Conservation (phyloP, 179 eudicot species). For the Drosera spatulata region DNA sequence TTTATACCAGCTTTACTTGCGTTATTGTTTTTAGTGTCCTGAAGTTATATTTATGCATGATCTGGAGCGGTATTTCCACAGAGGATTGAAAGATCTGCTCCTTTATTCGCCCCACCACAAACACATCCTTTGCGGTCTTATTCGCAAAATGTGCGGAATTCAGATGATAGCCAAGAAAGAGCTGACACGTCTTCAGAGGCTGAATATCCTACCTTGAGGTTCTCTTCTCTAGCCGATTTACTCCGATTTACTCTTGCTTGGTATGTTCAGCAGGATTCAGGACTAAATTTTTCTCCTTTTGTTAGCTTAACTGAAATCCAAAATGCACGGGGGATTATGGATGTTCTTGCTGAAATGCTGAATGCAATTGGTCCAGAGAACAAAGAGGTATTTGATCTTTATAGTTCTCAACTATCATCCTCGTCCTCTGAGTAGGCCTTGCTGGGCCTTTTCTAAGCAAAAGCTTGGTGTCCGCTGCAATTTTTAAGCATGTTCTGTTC, state of each 20-base stretch:
- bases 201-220: constrained; percentile 89
- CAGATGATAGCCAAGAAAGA: constrained; percentile 36
- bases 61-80: constrained; percentile 93
- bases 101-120: constrained; percentile 89
- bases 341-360: constrained; percentile 92
- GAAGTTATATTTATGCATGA: constrained; percentile 8
- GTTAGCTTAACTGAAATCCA: constrained; percentile 81
- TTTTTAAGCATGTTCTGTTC: too few relatives aligned
- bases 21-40: neutral
- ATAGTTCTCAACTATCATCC: neutral
- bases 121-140: constrained; percentile 75
- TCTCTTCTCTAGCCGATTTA: neutral
- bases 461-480: too few relatives aligned
- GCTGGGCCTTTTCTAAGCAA: too few relatives aligned
- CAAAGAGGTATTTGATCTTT: constrained; percentile 58
- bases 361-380: constrained; percentile 84
- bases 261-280: neutral
- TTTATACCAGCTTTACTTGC: too few relatives aligned
- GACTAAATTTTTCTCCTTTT: constrained; percentile 5
- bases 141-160: constrained; percentile 52
- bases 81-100: constrained; percentile 72
- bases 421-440: neutral
- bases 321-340: constrained; percentile 97
- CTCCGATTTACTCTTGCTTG: neutral
- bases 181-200: constrained; percentile 69